These are phyloP conservation scores for Fusarium lateritium DNA, from an alignment of 2,329 filamentous ascomycete genomes.

Conservation along the genomic window DNA sequence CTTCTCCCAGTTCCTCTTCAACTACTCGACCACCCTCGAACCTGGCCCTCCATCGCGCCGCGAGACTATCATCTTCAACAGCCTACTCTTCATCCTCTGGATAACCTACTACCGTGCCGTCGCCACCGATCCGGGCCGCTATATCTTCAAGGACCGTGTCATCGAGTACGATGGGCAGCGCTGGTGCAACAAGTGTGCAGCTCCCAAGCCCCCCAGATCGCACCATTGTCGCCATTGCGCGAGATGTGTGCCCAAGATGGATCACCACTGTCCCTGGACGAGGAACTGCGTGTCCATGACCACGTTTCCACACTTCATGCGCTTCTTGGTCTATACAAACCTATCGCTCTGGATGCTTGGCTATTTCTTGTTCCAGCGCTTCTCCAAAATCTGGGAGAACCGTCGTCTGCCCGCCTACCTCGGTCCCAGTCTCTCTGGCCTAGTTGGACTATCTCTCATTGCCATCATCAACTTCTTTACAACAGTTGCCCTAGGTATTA, in stretches of 20 bases:
- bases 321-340: conserved; percentile 81
- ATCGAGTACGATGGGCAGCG: conserved; percentile 54
- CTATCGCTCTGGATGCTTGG: conserved; percentile 74
- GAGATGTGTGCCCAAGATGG: conserved; percentile 85
- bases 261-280: conserved; percentile 91
- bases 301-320: conserved; percentile 86
- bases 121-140: conserved; percentile 71
- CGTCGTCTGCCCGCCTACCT: conserved; percentile 81
- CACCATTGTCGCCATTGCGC: conserved; percentile 86
- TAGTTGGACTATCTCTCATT: conserved; percentile 74
- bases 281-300: conserved; percentile 85
- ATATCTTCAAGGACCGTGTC: conserved; percentile 59
- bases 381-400: conserved; percentile 72
- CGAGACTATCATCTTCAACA: conserved; percentile 77
- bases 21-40: conserved; percentile 64
- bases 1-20: conserved; percentile 80
- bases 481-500: conserved; percentile 73
- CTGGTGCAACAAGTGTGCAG: conserved; percentile 84
- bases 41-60: conserved; percentile 71
- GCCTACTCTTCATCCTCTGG: conserved; percentile 74
- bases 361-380: conserved; percentile 72
- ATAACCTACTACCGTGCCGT: conserved; percentile 77
- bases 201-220: conserved; percentile 80
- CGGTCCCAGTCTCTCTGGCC: conserved; percentile 72
- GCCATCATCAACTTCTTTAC: conserved; percentile 71